phyloP scores from a whole-genome alignment of 169 alveolate species.

The Plasmodium cynomolgi region DNA sequence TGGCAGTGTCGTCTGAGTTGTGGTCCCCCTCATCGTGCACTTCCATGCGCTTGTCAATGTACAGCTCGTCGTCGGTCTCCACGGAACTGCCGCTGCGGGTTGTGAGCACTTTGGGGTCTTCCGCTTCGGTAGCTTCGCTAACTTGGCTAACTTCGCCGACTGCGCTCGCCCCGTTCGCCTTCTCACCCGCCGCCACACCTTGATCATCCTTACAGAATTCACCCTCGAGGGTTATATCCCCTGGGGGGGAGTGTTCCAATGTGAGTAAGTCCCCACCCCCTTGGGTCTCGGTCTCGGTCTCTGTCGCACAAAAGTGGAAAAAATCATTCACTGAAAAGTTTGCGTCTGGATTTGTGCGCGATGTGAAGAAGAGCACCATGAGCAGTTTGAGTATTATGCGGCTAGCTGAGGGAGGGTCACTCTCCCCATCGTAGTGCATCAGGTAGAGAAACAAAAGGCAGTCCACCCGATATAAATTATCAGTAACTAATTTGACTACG shows the following conservation, averaged over 20 bases:
- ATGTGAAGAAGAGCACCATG: not conserved
- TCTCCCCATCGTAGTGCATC: not conserved
- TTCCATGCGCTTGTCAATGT: not conserved
- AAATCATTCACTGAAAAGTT: not conserved
- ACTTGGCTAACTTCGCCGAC: not conserved
- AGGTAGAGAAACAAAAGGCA: constrained; percentile 1
- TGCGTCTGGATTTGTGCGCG: not conserved
- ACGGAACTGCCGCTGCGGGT: not conserved
- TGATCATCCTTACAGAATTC: not conserved
- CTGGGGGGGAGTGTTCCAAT: not conserved
- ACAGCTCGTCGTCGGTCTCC: not conserved
- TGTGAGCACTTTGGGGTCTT: not conserved
- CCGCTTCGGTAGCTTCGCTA: not conserved
- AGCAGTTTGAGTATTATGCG: constrained; percentile 4
- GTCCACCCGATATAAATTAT: constrained; percentile 13
- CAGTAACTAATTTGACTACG: not conserved
- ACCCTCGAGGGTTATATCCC: not conserved
- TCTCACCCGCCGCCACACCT: not conserved
- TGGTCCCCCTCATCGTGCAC: not conserved
- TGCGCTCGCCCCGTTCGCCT: not conserved
- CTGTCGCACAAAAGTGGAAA: not conserved
- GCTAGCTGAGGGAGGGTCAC: not conserved
- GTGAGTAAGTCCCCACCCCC: not conserved
- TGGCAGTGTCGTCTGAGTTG: not conserved
- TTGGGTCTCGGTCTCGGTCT: not conserved